Conservation (phyloP, 768 basidiomycete genomes). For the Termitomyces sp. region DNA sequence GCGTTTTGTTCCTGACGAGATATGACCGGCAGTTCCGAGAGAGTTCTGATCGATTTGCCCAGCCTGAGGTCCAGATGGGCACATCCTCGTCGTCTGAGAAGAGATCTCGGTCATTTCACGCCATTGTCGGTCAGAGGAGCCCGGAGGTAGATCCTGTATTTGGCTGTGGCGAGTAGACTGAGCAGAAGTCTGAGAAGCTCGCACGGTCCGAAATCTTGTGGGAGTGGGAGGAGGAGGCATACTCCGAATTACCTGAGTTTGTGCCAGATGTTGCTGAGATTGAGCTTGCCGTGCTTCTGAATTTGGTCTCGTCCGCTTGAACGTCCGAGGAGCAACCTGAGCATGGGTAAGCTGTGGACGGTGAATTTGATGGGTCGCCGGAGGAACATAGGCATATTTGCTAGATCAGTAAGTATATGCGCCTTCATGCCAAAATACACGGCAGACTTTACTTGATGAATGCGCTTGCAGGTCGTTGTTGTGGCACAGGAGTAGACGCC, state of each 20-base stretch:
- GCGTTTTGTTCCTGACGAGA: conserved; percentile 4
- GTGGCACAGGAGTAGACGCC: conserved; percentile 3
- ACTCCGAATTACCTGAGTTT: conserved; percentile 9
- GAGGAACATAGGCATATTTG: conserved; percentile 60
- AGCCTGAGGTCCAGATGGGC: conserved; percentile 10
- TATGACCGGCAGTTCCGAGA: conserved; percentile 5
- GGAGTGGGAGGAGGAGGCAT: conserved; percentile 18
- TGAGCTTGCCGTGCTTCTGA: conserved; percentile 15
- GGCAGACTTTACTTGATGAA: conserved; percentile 20
- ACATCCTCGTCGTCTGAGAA: conserved; percentile 34
- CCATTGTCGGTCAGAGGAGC: conserved; percentile 17
- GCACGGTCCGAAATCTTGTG: conserved; percentile 21
- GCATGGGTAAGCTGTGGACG: conserved; percentile 32
- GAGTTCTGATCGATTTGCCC: conserved; percentile 5
- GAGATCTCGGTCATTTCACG: conserved; percentile 48
- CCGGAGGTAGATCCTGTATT: conserved; percentile 10
- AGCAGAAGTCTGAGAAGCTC: conserved; percentile 1
- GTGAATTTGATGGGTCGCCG: conserved; percentile 35
- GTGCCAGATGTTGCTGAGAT: conserved; percentile 8
- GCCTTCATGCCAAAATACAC: conserved; percentile 7
- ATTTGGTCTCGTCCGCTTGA: conserved; percentile 27
- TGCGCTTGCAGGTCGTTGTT: conserved; percentile 33
- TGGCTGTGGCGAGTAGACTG: conserved; percentile 3
- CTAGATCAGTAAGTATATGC: conserved; percentile 31
- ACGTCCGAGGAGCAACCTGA: conserved; percentile 36